These are phyloP conservation scores for Claviceps maximensis DNA, from an alignment of 2,329 filamentous ascomycete species.

Conservation along the genomic window DNA sequence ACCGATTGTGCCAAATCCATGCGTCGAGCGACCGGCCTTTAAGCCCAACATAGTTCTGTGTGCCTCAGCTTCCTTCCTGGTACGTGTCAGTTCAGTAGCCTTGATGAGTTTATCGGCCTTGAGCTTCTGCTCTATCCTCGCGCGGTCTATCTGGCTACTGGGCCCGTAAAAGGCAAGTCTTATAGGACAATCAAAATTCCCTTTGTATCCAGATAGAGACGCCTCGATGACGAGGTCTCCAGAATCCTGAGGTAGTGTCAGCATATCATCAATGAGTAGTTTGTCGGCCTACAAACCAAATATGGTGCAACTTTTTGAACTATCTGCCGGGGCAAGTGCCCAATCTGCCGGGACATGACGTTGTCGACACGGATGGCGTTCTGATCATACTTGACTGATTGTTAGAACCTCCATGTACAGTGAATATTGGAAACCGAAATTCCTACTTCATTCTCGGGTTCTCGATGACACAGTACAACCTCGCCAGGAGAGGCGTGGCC, in stretches of 20 bases:
- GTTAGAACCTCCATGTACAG: not conserved
- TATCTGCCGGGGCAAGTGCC: conserved; percentile 56
- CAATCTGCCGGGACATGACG: conserved; percentile 61
- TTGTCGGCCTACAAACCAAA: conserved; percentile 34
- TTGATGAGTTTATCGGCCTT: conserved; percentile 51
- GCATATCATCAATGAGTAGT: not conserved
- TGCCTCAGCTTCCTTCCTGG: conserved; percentile 38
- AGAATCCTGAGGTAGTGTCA: conserved; percentile 29
- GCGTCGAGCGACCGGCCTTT: conserved; percentile 24
- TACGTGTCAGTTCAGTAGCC: conserved; percentile 41
- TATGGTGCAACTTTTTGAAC: conserved; percentile 63
- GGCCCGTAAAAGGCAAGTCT: conserved; percentile 57
- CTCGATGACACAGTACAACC: conserved; percentile 47
- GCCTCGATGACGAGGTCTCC: conserved; percentile 54
- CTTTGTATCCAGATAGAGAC: conserved; percentile 52
- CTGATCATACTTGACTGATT: conserved; percentile 39
- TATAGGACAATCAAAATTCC: conserved; percentile 58
- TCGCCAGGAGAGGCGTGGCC: conserved; percentile 51
- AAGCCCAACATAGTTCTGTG: conserved; percentile 32
- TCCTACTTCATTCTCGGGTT: conserved; percentile 47
- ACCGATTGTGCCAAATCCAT: conserved; percentile 19
- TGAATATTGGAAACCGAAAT: not conserved
- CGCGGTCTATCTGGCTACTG: conserved; percentile 35
- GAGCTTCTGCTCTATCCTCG: conserved; percentile 46
- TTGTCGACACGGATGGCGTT: conserved; percentile 75